Conservation (phyloP, 768 basidiomycete genomes). For the Lyophyllum semitale region DNA sequence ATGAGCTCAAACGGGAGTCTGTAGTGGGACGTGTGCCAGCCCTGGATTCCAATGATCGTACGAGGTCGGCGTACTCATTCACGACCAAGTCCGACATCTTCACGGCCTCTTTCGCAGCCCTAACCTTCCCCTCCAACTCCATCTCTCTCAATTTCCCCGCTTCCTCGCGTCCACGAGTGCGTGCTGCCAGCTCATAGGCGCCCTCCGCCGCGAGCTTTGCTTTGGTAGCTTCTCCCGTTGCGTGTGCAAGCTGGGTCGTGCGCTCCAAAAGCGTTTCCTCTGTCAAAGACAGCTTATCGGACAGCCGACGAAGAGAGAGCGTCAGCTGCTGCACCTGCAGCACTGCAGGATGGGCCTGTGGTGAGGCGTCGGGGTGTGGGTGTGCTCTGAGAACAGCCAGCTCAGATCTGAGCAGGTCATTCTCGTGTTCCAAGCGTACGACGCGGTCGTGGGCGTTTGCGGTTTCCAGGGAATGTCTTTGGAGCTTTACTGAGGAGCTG, state of each 20-base stretch:
- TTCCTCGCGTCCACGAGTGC: slow-evolving; percentile 57
- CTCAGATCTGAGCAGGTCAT: slow-evolving; percentile 57
- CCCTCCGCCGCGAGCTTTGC: slow-evolving; percentile 45
- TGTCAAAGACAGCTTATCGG: slow-evolving; percentile 65
- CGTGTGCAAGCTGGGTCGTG: slow-evolving; percentile 46
- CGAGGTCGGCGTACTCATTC: slow-evolving; percentile 75
- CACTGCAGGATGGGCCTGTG: slow-evolving; percentile 26
- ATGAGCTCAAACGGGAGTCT: background rate
- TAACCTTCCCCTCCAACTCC: slow-evolving; percentile 46
- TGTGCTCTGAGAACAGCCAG: slow-evolving; percentile 53
- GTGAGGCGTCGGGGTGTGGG: slow-evolving; percentile 41
- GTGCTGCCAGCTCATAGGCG: slow-evolving; percentile 58
- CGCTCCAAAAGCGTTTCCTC: slow-evolving; percentile 55
- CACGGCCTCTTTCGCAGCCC: slow-evolving; percentile 55
- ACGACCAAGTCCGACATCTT: slow-evolving; percentile 67
- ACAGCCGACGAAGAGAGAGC: slow-evolving; percentile 66
- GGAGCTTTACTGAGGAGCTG: slow-evolving; percentile 63
- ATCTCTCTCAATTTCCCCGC: slow-evolving; percentile 49
- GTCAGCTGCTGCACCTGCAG: slow-evolving; percentile 55
- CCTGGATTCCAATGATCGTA: slow-evolving; percentile 60
- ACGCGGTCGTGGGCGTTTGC: slow-evolving; percentile 49
- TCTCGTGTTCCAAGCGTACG: slow-evolving; percentile 58
- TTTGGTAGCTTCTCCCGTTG: slow-evolving; percentile 43
- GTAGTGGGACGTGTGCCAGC: slow-evolving; percentile 16
- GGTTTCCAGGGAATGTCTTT: slow-evolving; percentile 58